Conservation (phyloP, 2,329 filamentous ascomycete species). For the Acrocalymma vagum region DNA sequence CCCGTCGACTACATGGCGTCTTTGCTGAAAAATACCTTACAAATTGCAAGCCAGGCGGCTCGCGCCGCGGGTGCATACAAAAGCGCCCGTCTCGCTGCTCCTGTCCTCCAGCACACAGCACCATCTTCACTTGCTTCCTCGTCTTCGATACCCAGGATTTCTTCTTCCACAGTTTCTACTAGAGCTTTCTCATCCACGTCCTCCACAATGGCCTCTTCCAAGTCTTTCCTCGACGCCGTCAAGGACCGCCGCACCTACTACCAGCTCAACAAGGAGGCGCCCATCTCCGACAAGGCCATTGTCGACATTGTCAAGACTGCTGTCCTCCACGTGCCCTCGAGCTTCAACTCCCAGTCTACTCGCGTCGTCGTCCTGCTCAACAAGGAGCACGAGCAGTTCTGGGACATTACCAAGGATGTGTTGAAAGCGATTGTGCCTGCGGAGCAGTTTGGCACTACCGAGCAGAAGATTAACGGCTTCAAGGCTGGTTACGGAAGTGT, state of each 20-base stretch:
- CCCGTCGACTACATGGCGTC: slow-evolving; percentile 34
- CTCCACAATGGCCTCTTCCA: slow-evolving; percentile 48
- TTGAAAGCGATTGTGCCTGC: slow-evolving; percentile 74
- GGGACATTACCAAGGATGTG: slow-evolving; percentile 74
- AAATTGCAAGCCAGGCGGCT: slow-evolving; percentile 30
- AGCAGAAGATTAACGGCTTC: slow-evolving; percentile 66
- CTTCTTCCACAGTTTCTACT: slow-evolving; percentile 13
- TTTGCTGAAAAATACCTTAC: slow-evolving; percentile 44
- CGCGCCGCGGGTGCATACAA: slow-evolving; percentile 27
- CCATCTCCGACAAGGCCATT: slow-evolving; percentile 67
- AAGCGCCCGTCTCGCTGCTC: slow-evolving; percentile 20
- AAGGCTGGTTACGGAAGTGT: slow-evolving; percentile 78
- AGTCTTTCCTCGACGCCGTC: slow-evolving; percentile 69
- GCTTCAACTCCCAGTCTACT: slow-evolving; percentile 90
- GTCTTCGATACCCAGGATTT: slow-evolving; percentile 5
- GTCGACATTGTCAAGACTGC: slow-evolving; percentile 68
- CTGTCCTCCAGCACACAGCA: slow-evolving; percentile 9
- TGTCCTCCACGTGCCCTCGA: slow-evolving; percentile 75
- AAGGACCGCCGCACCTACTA: slow-evolving; percentile 76
- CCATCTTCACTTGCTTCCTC: slow-evolving; percentile 12
- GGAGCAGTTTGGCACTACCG: slow-evolving; percentile 67
- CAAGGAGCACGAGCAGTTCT: slow-evolving; percentile 86
- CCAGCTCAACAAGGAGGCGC: slow-evolving; percentile 69
- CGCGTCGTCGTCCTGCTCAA: slow-evolving; percentile 81
- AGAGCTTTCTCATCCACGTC: slow-evolving; percentile 27